Evolutionary conservation across 495 filamentous ascomycete species (phyloP).

Genomic region (Cryomyces antarcticus): DNA sequence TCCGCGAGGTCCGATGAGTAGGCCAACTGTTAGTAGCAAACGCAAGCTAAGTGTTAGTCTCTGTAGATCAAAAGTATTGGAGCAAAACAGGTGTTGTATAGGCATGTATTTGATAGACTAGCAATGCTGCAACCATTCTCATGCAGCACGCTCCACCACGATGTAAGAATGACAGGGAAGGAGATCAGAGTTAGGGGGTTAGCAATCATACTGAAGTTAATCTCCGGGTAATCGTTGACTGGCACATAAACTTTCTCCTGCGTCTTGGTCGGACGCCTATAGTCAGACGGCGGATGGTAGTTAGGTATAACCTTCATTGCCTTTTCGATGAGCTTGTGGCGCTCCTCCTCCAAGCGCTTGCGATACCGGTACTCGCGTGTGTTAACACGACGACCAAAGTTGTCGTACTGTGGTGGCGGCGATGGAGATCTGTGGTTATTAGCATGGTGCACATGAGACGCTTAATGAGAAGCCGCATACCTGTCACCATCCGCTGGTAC

Average conservation of each 20-base stretch:
- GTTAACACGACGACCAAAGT: conserved; percentile 94
- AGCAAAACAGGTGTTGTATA: conserved; percentile 5
- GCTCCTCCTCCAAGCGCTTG: conserved; percentile 93
- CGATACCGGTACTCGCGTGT: conserved; percentile 94
- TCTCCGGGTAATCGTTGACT: conserved; percentile 99
- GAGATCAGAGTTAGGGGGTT: conserved; percentile 45
- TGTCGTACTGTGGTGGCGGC: conserved; percentile 92
- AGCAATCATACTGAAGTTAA: conserved; percentile 99
- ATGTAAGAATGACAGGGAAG: no score
- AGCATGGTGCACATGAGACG: background rate
- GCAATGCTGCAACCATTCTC: conserved; percentile 28
- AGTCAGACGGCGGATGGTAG: conserved; percentile 93
- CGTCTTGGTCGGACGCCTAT: conserved; percentile 94
- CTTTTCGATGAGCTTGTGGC: conserved; percentile 92
- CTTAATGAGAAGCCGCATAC: conserved; percentile 28
- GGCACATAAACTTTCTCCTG: conserved; percentile 99
- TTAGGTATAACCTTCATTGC: conserved; percentile 97
- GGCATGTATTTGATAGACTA: background rate
- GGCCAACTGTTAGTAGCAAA: conserved; percentile 84
- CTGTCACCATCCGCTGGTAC: conserved; percentile 86
- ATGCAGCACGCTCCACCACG: conserved; percentile 27
- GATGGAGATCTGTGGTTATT: conserved; percentile 58
- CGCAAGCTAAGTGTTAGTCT: conserved; percentile 86
- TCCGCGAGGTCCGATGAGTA: conserved; percentile 98
- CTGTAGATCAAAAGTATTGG: conserved; percentile 18